Percentiles rank a stretch among this genome's conserved stretches.
Evolutionary conservation across 441 rosid species (phyloP).

Genomic region (Omphalea diandra): DNA sequence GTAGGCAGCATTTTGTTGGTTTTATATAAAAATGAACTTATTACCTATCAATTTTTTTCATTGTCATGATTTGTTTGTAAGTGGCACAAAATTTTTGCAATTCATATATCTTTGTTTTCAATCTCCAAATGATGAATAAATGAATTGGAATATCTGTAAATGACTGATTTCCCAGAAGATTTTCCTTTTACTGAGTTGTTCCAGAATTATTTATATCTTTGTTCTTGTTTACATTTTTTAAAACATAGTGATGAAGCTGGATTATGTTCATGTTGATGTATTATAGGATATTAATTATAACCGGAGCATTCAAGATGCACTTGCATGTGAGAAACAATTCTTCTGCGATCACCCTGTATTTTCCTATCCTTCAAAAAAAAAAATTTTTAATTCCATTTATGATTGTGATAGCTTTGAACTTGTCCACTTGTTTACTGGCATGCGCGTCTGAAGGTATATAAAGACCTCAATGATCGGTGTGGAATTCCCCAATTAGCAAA

Average conservation of each 20-base stretch:
- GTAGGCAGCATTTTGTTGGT: too few species aligned
- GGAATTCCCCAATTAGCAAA: constrained; percentile 67
- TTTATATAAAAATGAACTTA: background rate
- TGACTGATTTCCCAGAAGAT: background rate
- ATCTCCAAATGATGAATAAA: background rate
- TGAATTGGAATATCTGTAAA: background rate
- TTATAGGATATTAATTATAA: constrained; percentile 53
- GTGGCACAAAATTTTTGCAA: background rate
- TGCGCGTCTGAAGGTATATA: constrained; percentile 45
- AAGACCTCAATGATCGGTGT: constrained; percentile 51
- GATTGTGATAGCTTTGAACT: constrained; percentile 5
- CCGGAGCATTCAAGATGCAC: constrained; percentile 57
- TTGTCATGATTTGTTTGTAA: background rate
- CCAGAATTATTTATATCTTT: background rate
- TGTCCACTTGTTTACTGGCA: constrained; percentile 9
- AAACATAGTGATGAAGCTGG: background rate
- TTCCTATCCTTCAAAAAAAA: constrained; percentile 8
- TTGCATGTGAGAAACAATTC: constrained; percentile 47
- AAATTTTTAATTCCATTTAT: background rate
- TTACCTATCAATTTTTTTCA: background rate
- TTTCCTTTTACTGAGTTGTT: background rate
- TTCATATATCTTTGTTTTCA: background rate
- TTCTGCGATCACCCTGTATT: constrained; percentile 48
- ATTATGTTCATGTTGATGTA: constrained; percentile 3
- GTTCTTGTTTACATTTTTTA: background rate